Evolutionary conservation across 192 early-diverging fungal species (phyloP), one percentile per base, ranked within the genome.

Genomic region (Coemansia pectinata): DNA sequence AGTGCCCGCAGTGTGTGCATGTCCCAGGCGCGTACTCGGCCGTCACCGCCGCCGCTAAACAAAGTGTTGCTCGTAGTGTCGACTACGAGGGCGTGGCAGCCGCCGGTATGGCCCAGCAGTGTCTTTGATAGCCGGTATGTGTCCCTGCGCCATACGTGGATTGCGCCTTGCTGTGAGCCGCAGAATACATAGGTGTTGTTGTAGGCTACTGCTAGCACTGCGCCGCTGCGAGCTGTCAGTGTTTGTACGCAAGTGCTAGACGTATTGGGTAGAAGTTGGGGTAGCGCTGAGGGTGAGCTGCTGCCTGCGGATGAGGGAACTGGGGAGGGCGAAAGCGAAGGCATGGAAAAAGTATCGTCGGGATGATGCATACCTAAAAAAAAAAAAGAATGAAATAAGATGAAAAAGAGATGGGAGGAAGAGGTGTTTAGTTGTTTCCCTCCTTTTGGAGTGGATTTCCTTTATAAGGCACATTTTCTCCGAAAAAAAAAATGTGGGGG

Each of bases 11-110:
- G 78, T 17, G 79, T 85, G 33, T 79, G 77, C 19, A 86, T 85
- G 61, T 91, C 85, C 91, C 91, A 93, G 2, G 87, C 87, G 38
- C 90, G 80, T 42, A 93, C 87, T 1, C 86, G 90, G 11, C 90
- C 89, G 63, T 93, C 91, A n/a, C 90, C 89, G 72, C 76, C 76
- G 19, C 72, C 70, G 64, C 71, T 79, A 36, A 62, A 83, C 52
- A 84, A 47, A 14, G 70, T 59, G 8, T 40, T 29, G 34, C 34
- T 36, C 5, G 1, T 19, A 0, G 33, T 41, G 64, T 66, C 69
- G 2, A 85, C 33, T 17, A 41, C 69, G 45, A 81, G 44, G 15
- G 73, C 55, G 45, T 74, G 67, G 41, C 85, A 71, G 19, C 74
- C 78, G 53, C 67, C 74, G 2, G 70, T 52, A 29, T 81, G 81